These are phyloP conservation scores for Eucalyptus sideroxylon DNA, from an alignment of 345 rosid species.

Conservation along the genomic window DNA sequence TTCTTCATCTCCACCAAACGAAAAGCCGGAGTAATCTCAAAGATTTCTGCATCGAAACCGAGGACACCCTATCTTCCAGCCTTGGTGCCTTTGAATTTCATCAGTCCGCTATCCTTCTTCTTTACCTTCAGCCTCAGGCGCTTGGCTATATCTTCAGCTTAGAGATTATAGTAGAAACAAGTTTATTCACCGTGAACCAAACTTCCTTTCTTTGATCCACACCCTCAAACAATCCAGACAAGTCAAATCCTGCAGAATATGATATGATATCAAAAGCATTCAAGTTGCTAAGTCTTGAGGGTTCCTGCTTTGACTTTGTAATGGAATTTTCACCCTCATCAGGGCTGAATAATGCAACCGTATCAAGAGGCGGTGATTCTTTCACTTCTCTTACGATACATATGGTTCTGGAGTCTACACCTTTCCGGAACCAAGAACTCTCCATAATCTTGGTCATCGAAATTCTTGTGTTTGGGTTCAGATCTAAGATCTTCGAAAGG, in stretches of 20 bases:
- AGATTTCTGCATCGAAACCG: constrained; percentile 61
- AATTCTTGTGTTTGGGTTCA: constrained; percentile 13
- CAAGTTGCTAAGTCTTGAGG: constrained; percentile 36
- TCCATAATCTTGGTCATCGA: constrained; percentile 14
- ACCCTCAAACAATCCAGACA: constrained; percentile 64
- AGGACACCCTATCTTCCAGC: constrained; percentile 48
- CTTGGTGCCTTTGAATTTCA: constrained; percentile 48
- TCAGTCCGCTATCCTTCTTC: constrained; percentile 43
- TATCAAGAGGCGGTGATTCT: constrained; percentile 1
- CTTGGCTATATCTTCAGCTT: constrained; percentile 59
- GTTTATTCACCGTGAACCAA: constrained; percentile 47
- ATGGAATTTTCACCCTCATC: not conserved
- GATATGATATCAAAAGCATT: constrained; percentile 88
- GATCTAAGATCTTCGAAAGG: constrained; percentile 19
- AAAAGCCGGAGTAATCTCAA: constrained; percentile 55
- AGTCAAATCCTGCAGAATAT: constrained; percentile 56
- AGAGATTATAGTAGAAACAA: constrained; percentile 35
- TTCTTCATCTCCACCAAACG: constrained; percentile 81
- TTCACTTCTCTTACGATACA: constrained; percentile 12
- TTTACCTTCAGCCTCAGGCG: constrained; percentile 47
- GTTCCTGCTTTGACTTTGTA: constrained; percentile 15
- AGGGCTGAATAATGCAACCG: not conserved
- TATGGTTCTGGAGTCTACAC: constrained; percentile 9
- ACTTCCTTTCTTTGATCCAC: constrained; percentile 47
- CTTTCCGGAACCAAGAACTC: constrained; percentile 56